Evolutionary conservation across 352 stramenopile genomes (phyloP), one percentile per base, ranked within the genome.

Genomic region (Pythium guiyangense): DNA sequence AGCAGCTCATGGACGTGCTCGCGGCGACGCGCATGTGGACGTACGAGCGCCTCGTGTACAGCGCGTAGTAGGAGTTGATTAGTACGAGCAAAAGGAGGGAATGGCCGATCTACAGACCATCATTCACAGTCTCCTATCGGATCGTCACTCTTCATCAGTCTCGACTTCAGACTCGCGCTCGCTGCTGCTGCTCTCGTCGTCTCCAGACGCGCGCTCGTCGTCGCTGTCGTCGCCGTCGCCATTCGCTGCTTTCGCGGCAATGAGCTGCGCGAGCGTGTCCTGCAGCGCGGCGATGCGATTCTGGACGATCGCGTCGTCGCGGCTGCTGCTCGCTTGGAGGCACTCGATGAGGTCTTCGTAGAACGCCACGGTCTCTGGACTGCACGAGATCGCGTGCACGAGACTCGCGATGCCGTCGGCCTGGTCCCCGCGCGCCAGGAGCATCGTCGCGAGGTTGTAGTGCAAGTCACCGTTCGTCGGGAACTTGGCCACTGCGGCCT

Each of bases 391-490:
- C 37, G 79, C 77, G 29, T 47, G 55, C 52, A 84, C 72, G 43
- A 87, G 70, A 17, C 61, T 58, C n/a, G 48, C 26, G n/a, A 48
- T 57, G 31, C 67, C 70, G 18, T 71, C n/a, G 1, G 50, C 56
- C 0, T 59, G 34, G 2, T 60, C 27, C 17, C 66, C 64, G 29
- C 65, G 68, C 11, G 76, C 78, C 60, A 80, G 69, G n/a, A 71
- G 66, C 80, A 90, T 88, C 49, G 71, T 79, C 40, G 79, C 79
- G 31, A 90, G 35, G 59, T 90, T 90, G 61, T 75, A 90, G 34
- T 87, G 73, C 59, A 88, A 59, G 49, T 90, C 86, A 3, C 66
- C 77, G 45, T 70, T 74, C 1, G 54, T 40, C 0, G 77, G 69
- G 37, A 84, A 79, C 57, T 52, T 64, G 0, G 15, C 42, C 0